Evolutionary conservation across 2,329 filamentous ascomycete species (phyloP).

Genomic region (Colletotrichum sp.): DNA sequence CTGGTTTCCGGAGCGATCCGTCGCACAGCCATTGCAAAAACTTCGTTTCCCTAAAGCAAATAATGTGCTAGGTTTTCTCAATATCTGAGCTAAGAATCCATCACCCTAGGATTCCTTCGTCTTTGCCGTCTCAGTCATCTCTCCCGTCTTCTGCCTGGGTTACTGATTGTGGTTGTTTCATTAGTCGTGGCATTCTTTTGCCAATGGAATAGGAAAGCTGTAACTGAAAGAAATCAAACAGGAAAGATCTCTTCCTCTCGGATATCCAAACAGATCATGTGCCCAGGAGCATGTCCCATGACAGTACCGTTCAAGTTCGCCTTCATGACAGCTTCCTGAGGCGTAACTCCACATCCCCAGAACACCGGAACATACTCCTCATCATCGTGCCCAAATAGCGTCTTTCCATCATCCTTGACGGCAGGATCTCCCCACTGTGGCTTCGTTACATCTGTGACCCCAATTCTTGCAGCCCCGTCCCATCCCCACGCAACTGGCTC

Average conservation of each 20-base stretch:
- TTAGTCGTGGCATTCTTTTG: not conserved
- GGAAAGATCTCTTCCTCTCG: constrained; percentile 42
- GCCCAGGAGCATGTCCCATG: constrained; percentile 66
- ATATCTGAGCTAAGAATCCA: not conserved
- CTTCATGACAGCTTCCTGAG: constrained; percentile 67
- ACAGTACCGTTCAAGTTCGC: constrained; percentile 58
- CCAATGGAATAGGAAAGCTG: not conserved
- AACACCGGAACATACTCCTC: constrained; percentile 59
- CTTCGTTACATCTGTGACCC: constrained; percentile 55
- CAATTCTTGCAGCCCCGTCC: constrained; percentile 56
- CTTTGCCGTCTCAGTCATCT: too few relatives aligned
- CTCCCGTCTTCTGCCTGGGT: not conserved
- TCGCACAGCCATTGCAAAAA: not conserved
- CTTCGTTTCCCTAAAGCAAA: not conserved
- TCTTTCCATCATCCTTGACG: constrained; percentile 43
- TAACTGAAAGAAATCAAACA: not conserved
- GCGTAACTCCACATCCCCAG: constrained; percentile 71
- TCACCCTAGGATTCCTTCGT: not conserved
- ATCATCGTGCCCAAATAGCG: constrained; percentile 29
- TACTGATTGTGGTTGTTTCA: not conserved
- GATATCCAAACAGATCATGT: constrained; percentile 66
- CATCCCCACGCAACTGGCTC: constrained; percentile 71
- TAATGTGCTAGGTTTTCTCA: not conserved
- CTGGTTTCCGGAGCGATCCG: not conserved
- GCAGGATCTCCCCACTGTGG: constrained; percentile 64